Conservation (phyloP, 352 stramenopile genomes). For the Pythium phragmitis region DNA sequence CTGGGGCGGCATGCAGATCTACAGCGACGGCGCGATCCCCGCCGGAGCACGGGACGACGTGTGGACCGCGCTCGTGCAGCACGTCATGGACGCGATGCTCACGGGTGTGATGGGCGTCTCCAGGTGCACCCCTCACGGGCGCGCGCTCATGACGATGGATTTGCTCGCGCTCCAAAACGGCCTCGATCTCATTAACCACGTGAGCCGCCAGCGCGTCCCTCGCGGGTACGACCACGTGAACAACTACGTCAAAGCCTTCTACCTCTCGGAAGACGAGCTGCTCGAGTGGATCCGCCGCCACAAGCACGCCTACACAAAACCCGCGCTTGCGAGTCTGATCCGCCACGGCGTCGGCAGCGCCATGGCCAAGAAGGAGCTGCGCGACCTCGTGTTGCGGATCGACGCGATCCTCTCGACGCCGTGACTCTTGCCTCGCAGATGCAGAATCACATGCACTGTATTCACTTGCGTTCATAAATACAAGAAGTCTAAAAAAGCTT, state of each 20-base stretch:
- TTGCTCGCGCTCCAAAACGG: slow-evolving; percentile 88
- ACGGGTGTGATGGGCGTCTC: slow-evolving; percentile 88
- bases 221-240: slow-evolving; percentile 68
- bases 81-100: slow-evolving; percentile 89
- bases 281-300: slow-evolving; percentile 78
- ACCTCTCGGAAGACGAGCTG: slow-evolving; percentile 81
- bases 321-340: slow-evolving; percentile 60
- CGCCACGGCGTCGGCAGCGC: slow-evolving; percentile 61
- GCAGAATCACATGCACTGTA: slow-evolving; percentile 12
- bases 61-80: slow-evolving; percentile 81
- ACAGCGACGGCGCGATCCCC: slow-evolving; percentile 64
- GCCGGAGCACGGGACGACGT: slow-evolving; percentile 70
- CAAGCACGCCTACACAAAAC: slow-evolving; percentile 58
- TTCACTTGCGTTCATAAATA: slow-evolving; percentile 26
- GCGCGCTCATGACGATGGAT: slow-evolving; percentile 97
- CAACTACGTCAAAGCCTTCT: slow-evolving; percentile 90
- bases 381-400: slow-evolving; percentile 61
- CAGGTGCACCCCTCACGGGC: slow-evolving; percentile 93
- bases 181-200: slow-evolving; percentile 80
- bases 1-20: slow-evolving; percentile 70
- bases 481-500: slow-evolving; percentile 8
- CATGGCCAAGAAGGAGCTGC: slow-evolving; percentile 52
- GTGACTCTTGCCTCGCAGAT: not conserved
- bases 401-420: slow-evolving; percentile 43
- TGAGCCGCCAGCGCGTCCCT: slow-evolving; percentile 45